Percentiles rank a stretch among this genome's conserved stretches.
phyloP scores from a whole-genome alignment of 2,329 filamentous ascomycete genomes.

The Arthrocladium fulminans region DNA sequence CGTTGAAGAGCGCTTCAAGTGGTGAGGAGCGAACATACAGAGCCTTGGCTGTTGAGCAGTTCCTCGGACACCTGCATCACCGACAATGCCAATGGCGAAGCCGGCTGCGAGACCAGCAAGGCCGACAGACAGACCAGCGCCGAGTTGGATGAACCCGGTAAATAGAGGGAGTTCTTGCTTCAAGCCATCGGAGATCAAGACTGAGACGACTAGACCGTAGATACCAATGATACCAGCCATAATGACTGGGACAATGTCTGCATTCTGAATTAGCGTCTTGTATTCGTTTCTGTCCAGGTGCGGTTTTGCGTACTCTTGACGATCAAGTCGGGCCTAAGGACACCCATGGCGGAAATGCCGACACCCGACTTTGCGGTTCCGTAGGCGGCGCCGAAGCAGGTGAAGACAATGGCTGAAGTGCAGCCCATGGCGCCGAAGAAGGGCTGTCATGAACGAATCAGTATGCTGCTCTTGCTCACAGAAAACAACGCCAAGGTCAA shows the following conservation, averaged over 20 bases:
- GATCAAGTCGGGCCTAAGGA: constrained; percentile 92
- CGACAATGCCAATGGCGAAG: constrained; percentile 80
- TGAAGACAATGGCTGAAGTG: constrained; percentile 91
- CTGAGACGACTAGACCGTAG: constrained; percentile 82
- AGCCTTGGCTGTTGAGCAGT: constrained; percentile 43
- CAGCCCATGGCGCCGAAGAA: constrained; percentile 98
- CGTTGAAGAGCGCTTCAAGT: not conserved
- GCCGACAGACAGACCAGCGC: constrained; percentile 73
- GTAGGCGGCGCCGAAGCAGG: constrained; percentile 92
- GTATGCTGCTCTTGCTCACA: constrained; percentile 22
- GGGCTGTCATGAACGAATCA: constrained; percentile 45
- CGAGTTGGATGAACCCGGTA: constrained; percentile 76
- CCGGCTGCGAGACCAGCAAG: constrained; percentile 72
- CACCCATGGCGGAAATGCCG: constrained; percentile 96
- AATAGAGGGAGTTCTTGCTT: constrained; percentile 64
- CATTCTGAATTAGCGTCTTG: constrained; percentile 12
- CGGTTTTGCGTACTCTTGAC: constrained; percentile 75
- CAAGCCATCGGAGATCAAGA: constrained; percentile 73
- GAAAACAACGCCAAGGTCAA: not conserved
- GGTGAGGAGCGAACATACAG: constrained; percentile 6
- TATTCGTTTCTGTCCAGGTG: not conserved
- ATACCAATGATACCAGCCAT: constrained; percentile 99
- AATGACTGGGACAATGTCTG: constrained; percentile 98
- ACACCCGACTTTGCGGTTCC: constrained; percentile 99
- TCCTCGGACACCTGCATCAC: constrained; percentile 45